phyloP scores from a whole-genome alignment of 306 rosid species.

The Hylodesmum podocarpum region DNA sequence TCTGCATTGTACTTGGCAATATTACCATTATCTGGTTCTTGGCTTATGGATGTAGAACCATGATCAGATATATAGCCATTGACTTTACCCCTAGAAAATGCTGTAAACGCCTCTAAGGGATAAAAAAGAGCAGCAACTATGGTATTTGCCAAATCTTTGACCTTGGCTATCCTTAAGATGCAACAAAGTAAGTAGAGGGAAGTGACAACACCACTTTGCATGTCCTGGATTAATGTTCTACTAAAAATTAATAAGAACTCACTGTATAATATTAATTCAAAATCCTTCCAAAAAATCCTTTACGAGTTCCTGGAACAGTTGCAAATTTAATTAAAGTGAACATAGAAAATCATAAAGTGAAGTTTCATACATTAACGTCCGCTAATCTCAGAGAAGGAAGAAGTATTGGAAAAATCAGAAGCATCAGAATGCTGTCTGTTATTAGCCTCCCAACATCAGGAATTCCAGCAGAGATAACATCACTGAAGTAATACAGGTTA shows the following conservation, averaged over 20 bases:
- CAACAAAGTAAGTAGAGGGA: conserved; percentile 89
- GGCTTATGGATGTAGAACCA: conserved; percentile 45
- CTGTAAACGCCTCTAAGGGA: conserved; percentile 58
- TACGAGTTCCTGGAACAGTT: conserved; percentile 13
- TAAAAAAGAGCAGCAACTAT: conserved; percentile 77
- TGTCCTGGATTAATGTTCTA: conserved; percentile 60
- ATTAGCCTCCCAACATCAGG: conserved; percentile 87
- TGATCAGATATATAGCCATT: conserved; percentile 52
- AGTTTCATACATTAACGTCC: conserved; percentile 55
- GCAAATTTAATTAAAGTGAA: conserved; percentile 17
- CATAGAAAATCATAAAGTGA: conserved; percentile 27
- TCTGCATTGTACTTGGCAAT: conserved; percentile 28
- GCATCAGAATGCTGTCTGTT: conserved; percentile 75
- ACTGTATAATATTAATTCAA: conserved; percentile 20
- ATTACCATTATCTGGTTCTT: conserved; percentile 37
- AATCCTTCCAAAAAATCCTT: background rate
- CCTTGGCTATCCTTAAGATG: conserved; percentile 86
- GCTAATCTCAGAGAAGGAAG: conserved; percentile 74
- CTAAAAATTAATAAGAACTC: conserved; percentile 45
- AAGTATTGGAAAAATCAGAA: conserved; percentile 80
- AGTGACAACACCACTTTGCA: conserved; percentile 68
- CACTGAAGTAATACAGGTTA: conserved; percentile 88
- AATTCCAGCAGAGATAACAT: conserved; percentile 90
- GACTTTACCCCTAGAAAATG: conserved; percentile 41
- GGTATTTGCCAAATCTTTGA: conserved; percentile 88